Evolutionary conservation across 2,329 filamentous ascomycete species (phyloP), one percentile per base, ranked within the genome.

Genomic region (Thermoascus crustaceus): DNA sequence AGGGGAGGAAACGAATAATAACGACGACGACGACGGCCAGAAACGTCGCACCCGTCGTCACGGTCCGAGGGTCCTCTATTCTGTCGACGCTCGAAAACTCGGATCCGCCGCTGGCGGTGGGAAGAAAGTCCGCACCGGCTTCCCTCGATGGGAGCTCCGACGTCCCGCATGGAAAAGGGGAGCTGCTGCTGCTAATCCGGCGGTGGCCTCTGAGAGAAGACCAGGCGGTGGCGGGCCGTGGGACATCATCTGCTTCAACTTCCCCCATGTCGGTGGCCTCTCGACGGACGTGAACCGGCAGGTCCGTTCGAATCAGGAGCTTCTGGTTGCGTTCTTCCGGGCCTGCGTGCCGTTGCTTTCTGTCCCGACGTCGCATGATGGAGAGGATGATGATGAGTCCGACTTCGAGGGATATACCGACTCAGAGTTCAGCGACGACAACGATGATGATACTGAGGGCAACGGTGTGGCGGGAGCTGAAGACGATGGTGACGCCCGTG

Each of bases 271-370:
- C 3, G 91, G 91, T 44, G 91, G 91, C 30, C 80, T 93, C 52
- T 83, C 78, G 45, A 96, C 82, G 48, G 88, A 96, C 65, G 82
- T 95, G 37, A 95, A 95, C 66, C 74, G 91, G 22, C 91, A 98
- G 64, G 87, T 95, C 9, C 79, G 91, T 38, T 78, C 85, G 58
- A 96, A 98, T 65, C 88, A 94, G 62, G 66, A 69, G 39, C 54
- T 72, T 7, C 53, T 71, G 5, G 67, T 71, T 16, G 58, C 55
- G 1, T 72, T 71, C 41, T 70, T 71, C 47, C 64, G 65, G 38
- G 51, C 55, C 3, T 66, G 60, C 41, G 56, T 63, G 26, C 58
- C 63, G 4, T 47, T 69, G 16, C 45, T 65, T 21, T 63, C 61
- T 30, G 35, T 42, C 36, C 50, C 54, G 30, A 48, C 43, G 7